Evolutionary conservation across 2,329 filamentous ascomycete genomes (phyloP), one percentile per base, ranked within the genome.

Genomic region (Rosellinia necatrix): DNA sequence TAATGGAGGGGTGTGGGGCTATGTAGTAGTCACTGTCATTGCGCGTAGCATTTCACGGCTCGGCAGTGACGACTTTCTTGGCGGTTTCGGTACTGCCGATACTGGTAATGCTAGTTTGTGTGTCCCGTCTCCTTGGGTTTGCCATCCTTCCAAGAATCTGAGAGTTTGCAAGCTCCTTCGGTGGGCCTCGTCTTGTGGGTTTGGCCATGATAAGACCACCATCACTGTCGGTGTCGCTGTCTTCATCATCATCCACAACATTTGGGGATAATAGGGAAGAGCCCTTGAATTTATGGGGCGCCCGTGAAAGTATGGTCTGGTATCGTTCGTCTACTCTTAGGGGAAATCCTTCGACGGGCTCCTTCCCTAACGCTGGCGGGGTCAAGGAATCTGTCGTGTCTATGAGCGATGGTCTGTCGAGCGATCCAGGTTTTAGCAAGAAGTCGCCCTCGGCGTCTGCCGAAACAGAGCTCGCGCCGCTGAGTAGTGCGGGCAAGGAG

Each of bases 1-100:
- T 43, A n/a, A 22, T 25, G 6, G 24, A 41, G 13, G 42, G 29
- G 25, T 12, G 27, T 15, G 25, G 32, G 9, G 7, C 12, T 35
- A 13, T 41, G 8, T 21, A 6, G 29, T 40, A 22, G 12, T 29
- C 41, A 3, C 8, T 19, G 25, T 32, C 35, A 29, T n/a, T 2
- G 7, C 29, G 19, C 6, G 29, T n/a, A 30, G 8, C 17, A 29
- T 35, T 49, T 56, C 22, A 59, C 71, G 73, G 57, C 70, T 71
- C 58, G 74, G 69, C 46, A 75, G 51, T 65, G 34, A 72, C 60
- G 15, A 83, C 68, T 68, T 84, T 85, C 72, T 85, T 87, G 34
- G 84, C 84, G 38, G 84, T 87, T 63, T 86, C 84, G 1, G 82
- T 85, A 66, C 83, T 86, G 27, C 79, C 81, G 24, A 83, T 81